phyloP scores from a whole-genome alignment of 2,329 filamentous ascomycete genomes.

The Cytospora piceae region DNA sequence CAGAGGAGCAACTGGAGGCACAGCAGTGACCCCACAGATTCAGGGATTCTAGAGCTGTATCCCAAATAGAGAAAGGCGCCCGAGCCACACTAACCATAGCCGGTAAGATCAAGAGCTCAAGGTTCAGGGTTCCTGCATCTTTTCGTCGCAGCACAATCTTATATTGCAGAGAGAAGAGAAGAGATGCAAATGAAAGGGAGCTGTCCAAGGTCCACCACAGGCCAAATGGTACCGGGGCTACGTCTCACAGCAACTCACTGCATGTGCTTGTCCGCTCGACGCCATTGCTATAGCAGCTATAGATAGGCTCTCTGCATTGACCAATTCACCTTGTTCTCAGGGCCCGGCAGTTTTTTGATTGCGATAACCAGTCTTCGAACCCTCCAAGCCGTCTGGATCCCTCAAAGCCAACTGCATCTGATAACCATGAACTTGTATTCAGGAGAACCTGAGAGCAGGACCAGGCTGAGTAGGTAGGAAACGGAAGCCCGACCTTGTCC shows the following conservation, averaged over 20 bases:
- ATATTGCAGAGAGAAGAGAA: neutral
- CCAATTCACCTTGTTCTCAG: constrained; percentile 5
- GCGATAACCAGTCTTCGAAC: constrained; percentile 6
- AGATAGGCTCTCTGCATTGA: constrained; percentile 2
- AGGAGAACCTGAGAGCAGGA: neutral
- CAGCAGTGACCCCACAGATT: too few relatives aligned
- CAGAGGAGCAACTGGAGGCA: neutral
- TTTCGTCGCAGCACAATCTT: neutral
- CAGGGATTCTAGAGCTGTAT: neutral
- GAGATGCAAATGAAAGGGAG: constrained; percentile 4
- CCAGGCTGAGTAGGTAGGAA: neutral
- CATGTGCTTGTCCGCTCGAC: neutral
- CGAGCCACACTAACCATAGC: neutral
- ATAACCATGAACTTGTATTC: neutral
- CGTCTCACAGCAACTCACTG: neutral
- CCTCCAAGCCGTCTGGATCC: neutral
- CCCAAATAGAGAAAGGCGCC: neutral
- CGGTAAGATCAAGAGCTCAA: neutral
- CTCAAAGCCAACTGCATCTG: neutral
- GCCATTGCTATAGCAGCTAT: too few relatives aligned
- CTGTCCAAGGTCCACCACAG: neutral
- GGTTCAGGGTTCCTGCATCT: neutral
- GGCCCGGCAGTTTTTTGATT: too few relatives aligned
- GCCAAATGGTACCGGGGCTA: neutral
- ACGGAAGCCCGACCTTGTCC: too few relatives aligned